Conservation (phyloP, 2,329 filamentous ascomycete genomes). For the Emergomyces africanus region DNA sequence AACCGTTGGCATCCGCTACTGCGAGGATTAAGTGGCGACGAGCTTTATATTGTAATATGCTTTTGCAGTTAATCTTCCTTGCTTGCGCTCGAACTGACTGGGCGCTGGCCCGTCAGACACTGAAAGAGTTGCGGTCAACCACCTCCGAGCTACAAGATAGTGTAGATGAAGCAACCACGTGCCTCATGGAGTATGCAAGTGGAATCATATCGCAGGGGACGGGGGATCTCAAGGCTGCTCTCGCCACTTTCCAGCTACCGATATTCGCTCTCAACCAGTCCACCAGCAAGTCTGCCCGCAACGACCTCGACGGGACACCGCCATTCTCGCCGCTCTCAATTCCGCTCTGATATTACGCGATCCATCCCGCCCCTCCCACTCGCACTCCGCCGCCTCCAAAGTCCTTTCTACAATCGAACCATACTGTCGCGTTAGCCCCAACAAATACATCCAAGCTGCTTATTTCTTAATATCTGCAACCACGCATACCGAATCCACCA, state of each 20-base stretch:
- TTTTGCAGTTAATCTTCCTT: conserved; percentile 58
- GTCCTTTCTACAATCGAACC: conserved; percentile 55
- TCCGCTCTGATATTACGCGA: conserved; percentile 60
- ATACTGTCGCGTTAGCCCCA: conserved; percentile 56
- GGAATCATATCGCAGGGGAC: conserved; percentile 66
- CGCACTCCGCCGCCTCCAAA: conserved; percentile 44
- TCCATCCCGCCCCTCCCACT: conserved; percentile 43
- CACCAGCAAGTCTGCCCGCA: conserved; percentile 25
- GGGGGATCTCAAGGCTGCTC: conserved; percentile 57
- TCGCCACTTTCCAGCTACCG: conserved; percentile 51
- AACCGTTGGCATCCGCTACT: conserved; percentile 47
- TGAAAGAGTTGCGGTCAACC: conserved; percentile 42
- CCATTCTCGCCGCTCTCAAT: conserved; percentile 52
- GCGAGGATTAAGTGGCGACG: conserved; percentile 51
- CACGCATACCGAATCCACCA: conserved; percentile 53
- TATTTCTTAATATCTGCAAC: conserved; percentile 65
- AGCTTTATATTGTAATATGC: conserved; percentile 54
- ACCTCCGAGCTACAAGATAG: conserved; percentile 31
- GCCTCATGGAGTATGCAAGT: conserved; percentile 56
- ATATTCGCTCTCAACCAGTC: conserved; percentile 42
- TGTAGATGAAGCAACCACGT: conserved; percentile 31
- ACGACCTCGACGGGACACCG: conserved; percentile 49
- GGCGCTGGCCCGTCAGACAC: conserved; percentile 46
- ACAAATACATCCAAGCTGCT: conserved; percentile 62
- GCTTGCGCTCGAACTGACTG: conserved; percentile 60